Percentiles rank a stretch among this genome's conserved stretches.
Evolutionary conservation across 2,329 filamentous ascomycete genomes (phyloP).

Genomic region (Penicillium concentricum): DNA sequence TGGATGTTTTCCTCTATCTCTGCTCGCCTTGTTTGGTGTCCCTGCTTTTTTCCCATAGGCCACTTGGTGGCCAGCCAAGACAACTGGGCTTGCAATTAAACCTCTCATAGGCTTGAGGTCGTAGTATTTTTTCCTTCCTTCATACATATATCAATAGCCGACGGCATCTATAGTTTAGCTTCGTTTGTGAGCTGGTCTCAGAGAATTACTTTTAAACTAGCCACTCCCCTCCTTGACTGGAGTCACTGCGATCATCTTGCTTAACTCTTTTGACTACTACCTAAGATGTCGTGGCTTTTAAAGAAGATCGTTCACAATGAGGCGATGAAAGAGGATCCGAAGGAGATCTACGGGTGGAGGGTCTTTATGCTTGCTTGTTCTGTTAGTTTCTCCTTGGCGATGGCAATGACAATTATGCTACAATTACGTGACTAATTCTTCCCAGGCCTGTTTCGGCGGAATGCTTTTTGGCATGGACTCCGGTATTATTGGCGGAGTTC

Average conservation of each 20-base stretch:
- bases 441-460: conserved; percentile 64
- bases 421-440: neutral
- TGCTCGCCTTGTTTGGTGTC: conserved; percentile 13
- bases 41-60: conserved; percentile 5
- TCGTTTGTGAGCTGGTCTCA: neutral
- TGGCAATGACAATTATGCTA: neutral
- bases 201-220: conserved; percentile 1
- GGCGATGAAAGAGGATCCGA: conserved; percentile 66
- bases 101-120: conserved; percentile 1
- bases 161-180: neutral
- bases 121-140: neutral
- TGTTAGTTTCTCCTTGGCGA: conserved; percentile 30
- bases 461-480: conserved; percentile 67
- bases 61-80: conserved; percentile 5
- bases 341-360: conserved; percentile 69
- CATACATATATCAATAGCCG: conserved; percentile 9
- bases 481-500: conserved; percentile 66
- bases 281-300: conserved; percentile 49
- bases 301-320: conserved; percentile 65
- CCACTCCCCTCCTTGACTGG: conserved; percentile 8
- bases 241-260: conserved; percentile 18
- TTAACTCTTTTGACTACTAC: neutral
- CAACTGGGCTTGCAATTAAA: conserved; percentile 3
- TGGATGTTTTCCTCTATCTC: conserved; percentile 18
- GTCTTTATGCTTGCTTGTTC: conserved; percentile 64